Evolutionary conservation across 371 early-diverging fungal species (phyloP).

Genomic region (Lichtheimia ornata): DNA sequence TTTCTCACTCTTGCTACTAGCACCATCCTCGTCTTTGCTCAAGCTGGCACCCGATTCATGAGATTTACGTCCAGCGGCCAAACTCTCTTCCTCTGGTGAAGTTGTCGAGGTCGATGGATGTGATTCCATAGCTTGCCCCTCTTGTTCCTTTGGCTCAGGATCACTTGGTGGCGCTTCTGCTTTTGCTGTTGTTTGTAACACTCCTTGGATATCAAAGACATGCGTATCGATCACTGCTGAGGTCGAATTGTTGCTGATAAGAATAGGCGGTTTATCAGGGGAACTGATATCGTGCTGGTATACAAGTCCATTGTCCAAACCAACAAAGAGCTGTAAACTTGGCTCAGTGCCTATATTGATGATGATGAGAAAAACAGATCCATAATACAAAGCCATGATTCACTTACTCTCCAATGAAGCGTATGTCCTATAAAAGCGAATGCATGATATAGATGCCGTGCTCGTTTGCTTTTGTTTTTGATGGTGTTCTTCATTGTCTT

Average conservation of each 20-base stretch:
- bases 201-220: constrained; percentile 26
- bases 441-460: not conserved
- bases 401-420: constrained; percentile 6
- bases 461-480: too few relatives aligned
- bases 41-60: constrained; percentile 6
- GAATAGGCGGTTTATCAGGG: not conserved
- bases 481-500: too few relatives aligned
- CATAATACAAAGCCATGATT: not conserved
- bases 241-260: not conserved
- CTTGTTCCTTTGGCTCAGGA: not conserved
- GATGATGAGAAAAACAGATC: too few relatives aligned
- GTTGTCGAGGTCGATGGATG: not conserved
- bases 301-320: constrained; percentile 33
- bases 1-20: constrained; percentile 9
- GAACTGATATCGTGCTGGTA: constrained; percentile 29
- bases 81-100: not conserved
- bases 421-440: constrained; percentile 3
- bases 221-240: constrained; percentile 19
- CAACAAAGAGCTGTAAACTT: constrained; percentile 24
- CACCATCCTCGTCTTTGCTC: constrained; percentile 7
- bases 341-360: not conserved
- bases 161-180: not conserved
- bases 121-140: not conserved
- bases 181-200: constrained; percentile 6
- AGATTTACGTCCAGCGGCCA: not conserved